Evolutionary conservation across 495 filamentous ascomycete species (phyloP).

Genomic region (Cercophora sp.): DNA sequence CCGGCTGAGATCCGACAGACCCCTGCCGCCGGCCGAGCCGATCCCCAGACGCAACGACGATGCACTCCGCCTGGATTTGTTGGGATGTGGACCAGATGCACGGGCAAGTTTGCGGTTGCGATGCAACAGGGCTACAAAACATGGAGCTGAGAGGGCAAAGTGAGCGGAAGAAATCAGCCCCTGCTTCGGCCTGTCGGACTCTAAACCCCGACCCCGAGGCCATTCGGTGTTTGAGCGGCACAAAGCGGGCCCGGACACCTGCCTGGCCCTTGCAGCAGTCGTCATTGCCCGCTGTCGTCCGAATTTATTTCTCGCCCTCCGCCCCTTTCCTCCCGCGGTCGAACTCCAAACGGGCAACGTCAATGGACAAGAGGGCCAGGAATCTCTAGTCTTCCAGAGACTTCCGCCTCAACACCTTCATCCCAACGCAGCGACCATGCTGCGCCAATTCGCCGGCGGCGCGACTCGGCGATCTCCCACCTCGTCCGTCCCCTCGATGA

Average conservation of each 20-base stretch:
- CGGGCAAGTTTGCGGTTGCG: no score
- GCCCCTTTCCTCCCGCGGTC: background rate
- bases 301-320: background rate
- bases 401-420: background rate
- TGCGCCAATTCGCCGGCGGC: slow-evolving; percentile 4
- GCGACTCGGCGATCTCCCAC: background rate
- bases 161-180: no score
- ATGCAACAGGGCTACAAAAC: no score
- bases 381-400: background rate
- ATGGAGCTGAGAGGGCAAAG: no score
- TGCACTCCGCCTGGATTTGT: no score
- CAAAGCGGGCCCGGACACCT: background rate
- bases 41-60: no score
- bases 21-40: no score
- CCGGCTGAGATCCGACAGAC: no score
- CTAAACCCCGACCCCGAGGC: background rate
- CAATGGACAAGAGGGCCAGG: background rate
- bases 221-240: background rate
- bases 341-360: no score
- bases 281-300: slow-evolving; percentile 1
- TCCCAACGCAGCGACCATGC: background rate
- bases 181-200: no score
- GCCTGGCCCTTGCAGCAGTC: background rate
- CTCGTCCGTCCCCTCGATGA: no score
- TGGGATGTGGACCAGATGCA: no score